Evolutionary conservation across 257 asterid genomes (phyloP), one percentile per base, ranked within the genome.

Genomic region (Fraxinus cuspidata): DNA sequence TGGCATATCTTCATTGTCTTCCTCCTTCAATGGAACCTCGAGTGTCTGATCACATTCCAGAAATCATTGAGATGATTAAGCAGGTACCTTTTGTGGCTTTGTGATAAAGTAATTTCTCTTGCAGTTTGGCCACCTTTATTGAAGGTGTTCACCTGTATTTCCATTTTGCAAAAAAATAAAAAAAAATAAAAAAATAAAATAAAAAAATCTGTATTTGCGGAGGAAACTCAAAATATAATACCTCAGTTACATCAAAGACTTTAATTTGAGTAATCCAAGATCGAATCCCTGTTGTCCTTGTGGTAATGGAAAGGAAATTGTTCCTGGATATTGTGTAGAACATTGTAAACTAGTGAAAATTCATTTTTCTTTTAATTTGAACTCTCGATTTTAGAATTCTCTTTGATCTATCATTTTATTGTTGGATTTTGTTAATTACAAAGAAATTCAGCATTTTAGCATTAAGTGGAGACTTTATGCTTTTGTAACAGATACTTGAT

Each of bases 11-110:
- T 49, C 85, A 87, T 84, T 95, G 99, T 82, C 86, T 93, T 80
- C 87, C 97, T 83, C 99, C 99, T 83, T 93, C 93, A 12, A 88
- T 89, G 27, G 99, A 95, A 80, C 98, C 99, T 77, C 94, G 97
- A 76, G 99, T 95, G 60, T 95, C 99, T 40, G 97, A 95, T 79
- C 98, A 95, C 86, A 86, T 95, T 79, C 86, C 92, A 7, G 91
- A 95, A 81, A 95, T 95, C 72, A 86, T 92, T 80, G 87, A 86
- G 79, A 93, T 93, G 98, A 95, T 93, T 71, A 83, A 89, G 76
- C 93, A 91, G 97, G 99, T 93, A 84, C 29, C 47, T 63, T 15
- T 53, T 25, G 71, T 47, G 51, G 13, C 56, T 23, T 44, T 44
- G n/a, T 11, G 69, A 37, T 53, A 11, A 56, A 47, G 72, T 58